These are phyloP conservation scores for Colletotrichum truncatum DNA, from an alignment of 2,329 filamentous ascomycete genomes.

Conservation along the genomic window DNA sequence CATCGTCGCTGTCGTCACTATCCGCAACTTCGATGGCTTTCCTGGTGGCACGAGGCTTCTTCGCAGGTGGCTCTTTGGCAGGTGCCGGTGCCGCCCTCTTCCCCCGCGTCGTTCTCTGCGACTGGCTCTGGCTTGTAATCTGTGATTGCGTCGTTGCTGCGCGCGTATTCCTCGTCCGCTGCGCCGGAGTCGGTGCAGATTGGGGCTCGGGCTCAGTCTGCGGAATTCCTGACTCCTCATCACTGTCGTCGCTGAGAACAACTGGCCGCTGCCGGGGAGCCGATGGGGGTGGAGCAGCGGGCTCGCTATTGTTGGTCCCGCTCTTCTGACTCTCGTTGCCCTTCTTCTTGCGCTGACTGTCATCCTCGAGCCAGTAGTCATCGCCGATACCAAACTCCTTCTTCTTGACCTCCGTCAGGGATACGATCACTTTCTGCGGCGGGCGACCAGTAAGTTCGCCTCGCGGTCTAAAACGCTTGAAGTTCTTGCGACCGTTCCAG, in stretches of 20 bases:
- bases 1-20: conserved; percentile 63
- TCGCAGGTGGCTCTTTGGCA: conserved; percentile 40
- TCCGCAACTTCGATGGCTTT: conserved; percentile 45
- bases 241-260: conserved; percentile 48
- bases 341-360: conserved; percentile 43
- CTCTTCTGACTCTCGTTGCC: conserved; percentile 35
- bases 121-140: conserved; percentile 38
- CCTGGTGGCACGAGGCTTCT: conserved; percentile 43
- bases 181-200: conserved; percentile 5
- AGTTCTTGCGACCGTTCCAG: conserved; percentile 97
- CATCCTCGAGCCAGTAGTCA: conserved; percentile 76
- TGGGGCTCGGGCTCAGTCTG: conserved; percentile 1
- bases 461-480: conserved; percentile 82
- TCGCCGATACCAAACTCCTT: conserved; percentile 80
- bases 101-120: conserved; percentile 36
- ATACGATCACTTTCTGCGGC: conserved; percentile 68
- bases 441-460: conserved; percentile 57
- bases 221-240: conserved; percentile 38
- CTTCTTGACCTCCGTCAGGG: conserved; percentile 74
- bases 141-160: conserved; percentile 40
- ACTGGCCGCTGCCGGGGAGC: conserved; percentile 31
- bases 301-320: conserved; percentile 28
- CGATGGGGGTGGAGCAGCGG: not conserved
- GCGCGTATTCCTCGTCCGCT: not conserved
- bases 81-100: conserved; percentile 46